These are phyloP conservation scores for Lentinula detonsa DNA, from an alignment of 768 basidiomycete genomes.

Conservation along the genomic window DNA sequence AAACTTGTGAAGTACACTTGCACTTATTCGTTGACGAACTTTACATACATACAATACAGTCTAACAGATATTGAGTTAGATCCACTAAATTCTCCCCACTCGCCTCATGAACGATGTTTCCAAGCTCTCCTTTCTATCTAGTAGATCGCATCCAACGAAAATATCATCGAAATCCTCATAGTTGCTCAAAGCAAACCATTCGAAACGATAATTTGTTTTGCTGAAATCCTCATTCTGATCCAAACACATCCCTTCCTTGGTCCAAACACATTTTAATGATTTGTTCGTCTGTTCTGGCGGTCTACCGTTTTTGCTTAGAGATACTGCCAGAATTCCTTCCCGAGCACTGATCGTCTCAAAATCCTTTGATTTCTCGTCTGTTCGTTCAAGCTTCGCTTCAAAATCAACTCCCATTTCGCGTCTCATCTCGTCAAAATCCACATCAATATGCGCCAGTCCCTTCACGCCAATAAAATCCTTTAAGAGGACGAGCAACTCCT, in stretches of 20 bases:
- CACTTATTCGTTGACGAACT: too few relatives aligned
- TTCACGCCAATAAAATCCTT: conserved; percentile 23
- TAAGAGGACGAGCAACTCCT: conserved; percentile 26
- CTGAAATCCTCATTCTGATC: neutral
- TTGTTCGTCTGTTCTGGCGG: neutral
- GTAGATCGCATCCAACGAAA: too few relatives aligned
- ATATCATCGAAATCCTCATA: neutral
- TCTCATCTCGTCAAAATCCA: conserved; percentile 28
- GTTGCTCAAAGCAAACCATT: neutral
- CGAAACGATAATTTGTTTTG: neutral
- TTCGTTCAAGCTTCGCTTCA: neutral
- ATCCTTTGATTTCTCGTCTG: neutral
- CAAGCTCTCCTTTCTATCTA: too few relatives aligned
- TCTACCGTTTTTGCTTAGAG: neutral
- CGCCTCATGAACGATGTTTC: too few relatives aligned
- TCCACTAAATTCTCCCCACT: neutral
- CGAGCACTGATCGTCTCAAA: neutral
- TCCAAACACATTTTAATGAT: neutral
- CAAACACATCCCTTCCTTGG: neutral
- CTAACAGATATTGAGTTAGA: too few relatives aligned
- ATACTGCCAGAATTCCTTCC: neutral
- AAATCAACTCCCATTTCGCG: neutral
- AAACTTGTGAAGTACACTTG: too few relatives aligned
- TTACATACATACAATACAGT: too few relatives aligned
- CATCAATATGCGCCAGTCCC: conserved; percentile 30